Evolutionary conservation across 2,329 filamentous ascomycete species (phyloP), one percentile per base, ranked within the genome.

Genomic region (Blumeriella jaapii): DNA sequence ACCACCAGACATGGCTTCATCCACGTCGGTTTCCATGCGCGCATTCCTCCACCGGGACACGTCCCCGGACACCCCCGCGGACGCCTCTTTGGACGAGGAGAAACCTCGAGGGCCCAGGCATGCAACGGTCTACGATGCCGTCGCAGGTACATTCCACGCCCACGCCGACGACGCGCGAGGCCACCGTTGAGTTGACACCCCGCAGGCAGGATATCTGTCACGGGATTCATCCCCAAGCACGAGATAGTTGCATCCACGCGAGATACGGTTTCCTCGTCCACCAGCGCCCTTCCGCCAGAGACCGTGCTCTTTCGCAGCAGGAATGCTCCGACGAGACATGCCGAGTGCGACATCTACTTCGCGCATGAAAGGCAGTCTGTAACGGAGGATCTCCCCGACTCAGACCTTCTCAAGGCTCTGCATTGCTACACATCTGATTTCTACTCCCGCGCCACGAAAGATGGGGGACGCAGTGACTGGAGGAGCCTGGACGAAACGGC

Each of bases 401-500:
- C 74, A 38, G 78, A 84, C 47, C 61, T 87, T 29, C 61, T 86
- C 35, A 78, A 76, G 54, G 69, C 74, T 0, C 54, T 85, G 4
- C 81, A 87, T 57, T 60, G 61, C 17, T 86, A 87, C 50, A 55
- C 74, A 1, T 75, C 78, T 34, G 68, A 71, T 37, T 82, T 75
- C 54, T 86, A 84, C 58, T 62, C 63, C 24, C 45, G 47, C 12
- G 41, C 46, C 25, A 47, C 44, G 14, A 17, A 30, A 24, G 46
- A 51, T 32, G 38, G 44, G 5, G 58, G 51, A 12, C 37, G 42
- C n/a, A 54, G 48, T 16, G 58, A 62, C 31, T 67, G 59, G 51
- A 59, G 67, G 44, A 82, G 74, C 55, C 73, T 89, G 70, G 80
- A 89, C 52, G 82, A 84, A 60, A 84, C 80, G 10, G 82, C 82